A percentile compares a stretch with the other conserved stretches of the same genome.
These are phyloP conservation scores for Debaryomycetaceae sp. DNA, from an alignment of 1,139 yeast species.

Conservation along the genomic window DNA sequence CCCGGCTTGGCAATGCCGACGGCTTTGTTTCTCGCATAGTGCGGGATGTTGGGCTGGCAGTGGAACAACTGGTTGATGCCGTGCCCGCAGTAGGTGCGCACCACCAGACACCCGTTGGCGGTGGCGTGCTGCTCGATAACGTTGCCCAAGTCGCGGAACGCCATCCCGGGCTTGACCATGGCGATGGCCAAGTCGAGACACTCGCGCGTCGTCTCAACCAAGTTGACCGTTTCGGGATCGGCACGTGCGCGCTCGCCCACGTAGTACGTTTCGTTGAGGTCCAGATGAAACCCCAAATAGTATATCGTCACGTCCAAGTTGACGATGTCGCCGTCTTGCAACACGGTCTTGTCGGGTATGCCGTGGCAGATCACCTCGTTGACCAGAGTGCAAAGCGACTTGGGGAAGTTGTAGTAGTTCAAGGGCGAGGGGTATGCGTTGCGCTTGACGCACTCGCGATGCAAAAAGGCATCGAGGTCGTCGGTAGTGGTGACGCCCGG, in stretches of 20 bases:
- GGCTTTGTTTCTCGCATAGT: constrained; percentile 89
- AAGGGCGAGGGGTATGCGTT: constrained; percentile 94
- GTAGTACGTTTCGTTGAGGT: constrained; percentile 93
- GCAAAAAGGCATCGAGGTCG: constrained; percentile 81
- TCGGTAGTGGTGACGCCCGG: constrained; percentile 97
- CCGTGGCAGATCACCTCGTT: constrained; percentile 98
- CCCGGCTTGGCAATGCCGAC: constrained; percentile 95
- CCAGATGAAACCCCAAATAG: constrained; percentile 88
- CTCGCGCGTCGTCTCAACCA: constrained; percentile 94
- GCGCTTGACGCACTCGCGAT: constrained; percentile 82
- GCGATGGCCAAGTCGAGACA: constrained; percentile 79
- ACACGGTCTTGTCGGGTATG: constrained; percentile 82
- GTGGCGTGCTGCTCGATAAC: constrained; percentile 85
- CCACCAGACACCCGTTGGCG: constrained; percentile 77
- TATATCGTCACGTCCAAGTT: constrained; percentile 86
- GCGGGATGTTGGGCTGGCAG: constrained; percentile 90
- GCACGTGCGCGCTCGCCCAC: constrained; percentile 85
- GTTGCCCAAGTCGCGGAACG: constrained; percentile 85
- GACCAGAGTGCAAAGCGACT: constrained; percentile 87
- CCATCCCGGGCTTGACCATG: constrained; percentile 85
- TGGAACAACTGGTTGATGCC: constrained; percentile 89
- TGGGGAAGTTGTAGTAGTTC: constrained; percentile 92
- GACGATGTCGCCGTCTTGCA: constrained; percentile 91
- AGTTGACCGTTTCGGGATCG: constrained; percentile 72
- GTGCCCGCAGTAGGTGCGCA: constrained; percentile 90